These are phyloP conservation scores for Alloteropsis angusta DNA, from an alignment of 202 grass and related monocot species.

Conservation along the genomic window DNA sequence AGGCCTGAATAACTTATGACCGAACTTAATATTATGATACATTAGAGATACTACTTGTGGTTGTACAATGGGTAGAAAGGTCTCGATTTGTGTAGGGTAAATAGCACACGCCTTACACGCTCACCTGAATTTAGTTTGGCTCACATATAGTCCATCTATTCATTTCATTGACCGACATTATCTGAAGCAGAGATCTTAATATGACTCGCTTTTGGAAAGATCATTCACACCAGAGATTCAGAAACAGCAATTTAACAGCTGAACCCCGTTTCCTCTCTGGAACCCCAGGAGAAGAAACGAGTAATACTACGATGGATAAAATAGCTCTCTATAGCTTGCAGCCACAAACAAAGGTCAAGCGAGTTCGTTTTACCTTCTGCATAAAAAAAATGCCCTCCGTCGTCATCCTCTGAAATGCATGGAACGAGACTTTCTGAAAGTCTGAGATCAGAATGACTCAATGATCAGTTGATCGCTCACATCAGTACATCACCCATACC, in stretches of 20 bases:
- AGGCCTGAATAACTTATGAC: neutral
- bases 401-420: slow-evolving; percentile 19
- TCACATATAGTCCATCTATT: neutral
- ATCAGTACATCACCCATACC: neutral
- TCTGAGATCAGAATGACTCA: slow-evolving; percentile 24
- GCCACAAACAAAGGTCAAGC: slow-evolving; percentile 17
- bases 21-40: neutral
- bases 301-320: neutral
- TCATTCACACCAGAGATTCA: neutral
- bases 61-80: neutral
- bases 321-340: neutral
- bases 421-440: neutral
- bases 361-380: slow-evolving; percentile 29
- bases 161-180: neutral
- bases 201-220: neutral
- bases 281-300: neutral
- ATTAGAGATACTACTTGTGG: too few species aligned
- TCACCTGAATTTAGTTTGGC: neutral
- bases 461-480: slow-evolving; percentile 17
- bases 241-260: neutral
- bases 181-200: neutral
- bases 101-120: neutral
- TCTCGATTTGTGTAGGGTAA: neutral
- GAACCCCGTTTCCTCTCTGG: neutral
- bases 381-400: slow-evolving; percentile 5